These are phyloP conservation scores for Macrophomina tecta DNA, from an alignment of 2,329 filamentous ascomycete species.

Conservation along the genomic window DNA sequence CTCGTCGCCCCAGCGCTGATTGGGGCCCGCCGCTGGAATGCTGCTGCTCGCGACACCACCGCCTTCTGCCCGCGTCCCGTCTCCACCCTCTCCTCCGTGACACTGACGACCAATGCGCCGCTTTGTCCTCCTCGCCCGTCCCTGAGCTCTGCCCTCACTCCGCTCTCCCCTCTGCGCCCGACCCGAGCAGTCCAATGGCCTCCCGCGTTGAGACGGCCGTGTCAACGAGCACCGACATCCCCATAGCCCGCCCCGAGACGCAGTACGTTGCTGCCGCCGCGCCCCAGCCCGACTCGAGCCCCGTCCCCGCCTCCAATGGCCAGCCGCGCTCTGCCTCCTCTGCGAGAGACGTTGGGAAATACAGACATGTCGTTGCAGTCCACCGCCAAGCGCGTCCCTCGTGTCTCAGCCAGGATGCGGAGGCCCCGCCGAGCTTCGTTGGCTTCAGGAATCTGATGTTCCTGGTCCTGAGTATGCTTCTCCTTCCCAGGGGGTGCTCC, in stretches of 20 bases:
- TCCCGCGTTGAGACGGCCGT: conserved; percentile 34
- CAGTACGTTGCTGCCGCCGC: conserved; percentile 33
- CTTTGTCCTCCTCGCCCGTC: conserved; percentile 6
- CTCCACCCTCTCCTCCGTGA: conserved; percentile 10
- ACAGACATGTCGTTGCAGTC: conserved; percentile 89
- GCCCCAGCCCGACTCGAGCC: conserved; percentile 26
- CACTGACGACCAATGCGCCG: conserved; percentile 20
- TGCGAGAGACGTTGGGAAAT: conserved; percentile 60
- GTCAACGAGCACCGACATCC: conserved; percentile 38
- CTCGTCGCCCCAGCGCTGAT: conserved; percentile 16
- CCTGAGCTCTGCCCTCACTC: conserved; percentile 14
- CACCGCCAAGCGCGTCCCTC: conserved; percentile 76
- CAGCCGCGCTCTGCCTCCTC: conserved; percentile 28
- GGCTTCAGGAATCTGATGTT: conserved; percentile 97
- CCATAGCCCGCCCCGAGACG: conserved; percentile 35
- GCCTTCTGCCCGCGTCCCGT: neutral
- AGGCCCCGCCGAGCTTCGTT: conserved; percentile 78
- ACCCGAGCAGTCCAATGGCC: conserved; percentile 23
- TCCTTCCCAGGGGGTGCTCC: conserved; percentile 3
- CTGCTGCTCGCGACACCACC: conserved; percentile 18
- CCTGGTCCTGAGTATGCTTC: conserved; percentile 75
- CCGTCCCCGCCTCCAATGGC: conserved; percentile 31
- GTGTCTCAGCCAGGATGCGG: conserved; percentile 83
- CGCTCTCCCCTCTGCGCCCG: conserved; percentile 12
- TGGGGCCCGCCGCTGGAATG: conserved; percentile 21